Evolutionary conservation across 192 early-diverging fungal genomes (phyloP), one percentile per base, ranked within the genome.

Genomic region (Rhizoclosmatium sp.): DNA sequence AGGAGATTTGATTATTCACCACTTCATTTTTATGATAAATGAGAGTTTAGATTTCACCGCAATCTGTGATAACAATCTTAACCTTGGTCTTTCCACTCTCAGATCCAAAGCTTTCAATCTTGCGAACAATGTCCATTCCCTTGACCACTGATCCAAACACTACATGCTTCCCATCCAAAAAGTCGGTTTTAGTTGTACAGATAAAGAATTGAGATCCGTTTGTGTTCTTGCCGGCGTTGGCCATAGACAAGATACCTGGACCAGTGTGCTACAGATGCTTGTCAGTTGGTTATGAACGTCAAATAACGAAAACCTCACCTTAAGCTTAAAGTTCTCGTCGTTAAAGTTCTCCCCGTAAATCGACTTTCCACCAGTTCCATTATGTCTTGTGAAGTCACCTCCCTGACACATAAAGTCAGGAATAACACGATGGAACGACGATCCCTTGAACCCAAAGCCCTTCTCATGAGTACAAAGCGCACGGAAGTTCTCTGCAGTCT

Each of bases 321-420:
- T 94, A 71, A 96, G 87, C 49, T 87, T 91, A 86, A 98, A 98
- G 88, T 94, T 96, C 86, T 96, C 96, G 82, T 98, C 96, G 59
- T 85, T 88, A 79, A 98, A 98, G 89, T 94, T 96, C 68, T 87
- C 89, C 71, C 96, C 92, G 80, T 91, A 86, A 80, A 92, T 89
- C 69, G 87, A 94, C 85, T 93, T 92, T 64, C 95, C 95, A 82
- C 95, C 95, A 44, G 94, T 97, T 71, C 95, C 95, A 85, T 96
- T 91, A 80, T 83, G 79, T 9, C 78, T 84, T 60, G 93, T 94
- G 82, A 95, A 94, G 79, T 96, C 95, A 85, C 94, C 94, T 90
- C 93, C 93, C 82, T 94, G 93, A 82, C 85, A 83, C 88, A 89
- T 88, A 83, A 89, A 89, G 40, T 80, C 47, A 66, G 85, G 92